Evolutionary conservation across 2,329 filamentous ascomycete genomes (phyloP).

Genomic region (Colletotrichum shisoi): DNA sequence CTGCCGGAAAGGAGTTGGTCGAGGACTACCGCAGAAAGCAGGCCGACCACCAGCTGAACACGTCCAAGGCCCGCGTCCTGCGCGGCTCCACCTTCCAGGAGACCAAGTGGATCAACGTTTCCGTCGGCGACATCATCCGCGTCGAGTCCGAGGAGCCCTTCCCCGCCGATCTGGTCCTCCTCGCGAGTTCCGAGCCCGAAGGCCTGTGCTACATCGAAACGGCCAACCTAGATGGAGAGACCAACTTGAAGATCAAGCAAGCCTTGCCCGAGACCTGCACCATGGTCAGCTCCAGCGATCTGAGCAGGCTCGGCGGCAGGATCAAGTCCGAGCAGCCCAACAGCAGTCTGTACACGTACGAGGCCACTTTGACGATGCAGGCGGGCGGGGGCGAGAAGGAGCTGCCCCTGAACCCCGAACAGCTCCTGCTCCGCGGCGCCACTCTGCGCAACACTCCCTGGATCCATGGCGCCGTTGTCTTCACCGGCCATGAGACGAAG

Average conservation of each 20-base stretch:
- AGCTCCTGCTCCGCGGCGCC: constrained; percentile 89
- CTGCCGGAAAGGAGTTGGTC: constrained; percentile 90
- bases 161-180: constrained; percentile 87
- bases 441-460: constrained; percentile 96
- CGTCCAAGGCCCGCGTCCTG: constrained; percentile 82
- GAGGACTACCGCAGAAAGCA: constrained; percentile 91
- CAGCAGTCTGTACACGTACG: constrained; percentile 97
- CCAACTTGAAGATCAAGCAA: constrained; percentile 98
- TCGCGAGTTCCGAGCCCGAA: constrained; percentile 96
- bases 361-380: constrained; percentile 92
- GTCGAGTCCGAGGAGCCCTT: constrained; percentile 96
- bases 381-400: constrained; percentile 93
- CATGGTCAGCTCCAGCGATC: constrained; percentile 84
- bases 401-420: constrained; percentile 86
- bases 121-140: constrained; percentile 89
- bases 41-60: constrained; percentile 87
- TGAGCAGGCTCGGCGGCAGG: constrained; percentile 84
- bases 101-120: constrained; percentile 91
- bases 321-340: constrained; percentile 96
- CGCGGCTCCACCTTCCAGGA: constrained; percentile 85
- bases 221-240: constrained; percentile 96
- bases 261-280: constrained; percentile 89
- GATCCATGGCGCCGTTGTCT: constrained; percentile 95
- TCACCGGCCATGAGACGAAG: constrained; percentile 97
- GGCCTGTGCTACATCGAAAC: constrained; percentile 99